Conservation (phyloP, 75 land plant genomes). For the Cupressus sempervirens region DNA sequence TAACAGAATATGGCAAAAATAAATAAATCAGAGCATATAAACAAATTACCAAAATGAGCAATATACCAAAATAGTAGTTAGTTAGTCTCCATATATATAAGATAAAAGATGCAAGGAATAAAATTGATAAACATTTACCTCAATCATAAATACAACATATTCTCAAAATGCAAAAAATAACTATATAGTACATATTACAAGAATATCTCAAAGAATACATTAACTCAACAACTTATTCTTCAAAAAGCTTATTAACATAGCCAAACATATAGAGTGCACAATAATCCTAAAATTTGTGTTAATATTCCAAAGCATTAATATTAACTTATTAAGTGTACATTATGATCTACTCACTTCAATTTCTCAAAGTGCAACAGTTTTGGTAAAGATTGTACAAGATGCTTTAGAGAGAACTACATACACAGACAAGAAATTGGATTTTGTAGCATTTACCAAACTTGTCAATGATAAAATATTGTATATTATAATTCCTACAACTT, state of each 20-base stretch:
- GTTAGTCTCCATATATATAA: not conserved
- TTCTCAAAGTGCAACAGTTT: not conserved
- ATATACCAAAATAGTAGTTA: not conserved
- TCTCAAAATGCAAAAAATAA: conserved; percentile 2
- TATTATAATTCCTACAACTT: not conserved
- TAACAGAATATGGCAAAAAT: not conserved
- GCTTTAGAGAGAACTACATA: conserved; percentile 1
- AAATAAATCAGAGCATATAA: not conserved
- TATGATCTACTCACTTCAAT: not conserved
- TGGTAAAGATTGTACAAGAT: not conserved
- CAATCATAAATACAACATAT: not conserved
- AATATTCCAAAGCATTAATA: not conserved
- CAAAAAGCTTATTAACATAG: not conserved
- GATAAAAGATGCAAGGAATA: not conserved
- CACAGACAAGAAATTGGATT: not conserved
- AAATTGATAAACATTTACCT: not conserved
- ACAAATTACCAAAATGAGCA: not conserved
- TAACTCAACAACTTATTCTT: not conserved
- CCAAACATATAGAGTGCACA: not conserved
- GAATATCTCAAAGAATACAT: not conserved
- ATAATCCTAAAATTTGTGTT: not conserved
- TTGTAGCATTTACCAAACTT: not conserved
- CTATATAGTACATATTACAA: not conserved
- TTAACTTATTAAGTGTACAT: not conserved
- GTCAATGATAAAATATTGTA: not conserved